Conservation (phyloP, 2,329 filamentous ascomycete genomes). For the Chrysoporthe deuterocubensis region DNA sequence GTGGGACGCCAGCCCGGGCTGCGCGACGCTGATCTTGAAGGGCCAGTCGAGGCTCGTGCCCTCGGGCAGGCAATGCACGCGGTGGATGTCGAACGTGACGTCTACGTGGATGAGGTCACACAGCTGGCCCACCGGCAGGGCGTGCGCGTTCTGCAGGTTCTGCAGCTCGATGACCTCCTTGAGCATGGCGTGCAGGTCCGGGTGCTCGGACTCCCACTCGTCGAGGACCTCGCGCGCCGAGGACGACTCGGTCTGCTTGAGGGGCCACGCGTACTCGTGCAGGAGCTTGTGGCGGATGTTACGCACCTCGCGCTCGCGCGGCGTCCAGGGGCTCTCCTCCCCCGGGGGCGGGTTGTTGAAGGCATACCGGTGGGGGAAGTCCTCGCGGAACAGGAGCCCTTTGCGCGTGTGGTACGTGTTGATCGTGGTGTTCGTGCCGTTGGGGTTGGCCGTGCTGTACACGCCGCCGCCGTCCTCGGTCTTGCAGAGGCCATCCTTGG, state of each 20-base stretch:
- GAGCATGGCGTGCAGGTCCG: conserved; percentile 58
- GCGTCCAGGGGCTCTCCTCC: conserved; percentile 48
- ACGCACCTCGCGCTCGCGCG: conserved; percentile 37
- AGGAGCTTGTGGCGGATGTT: conserved; percentile 56
- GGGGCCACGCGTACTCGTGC: conserved; percentile 61
- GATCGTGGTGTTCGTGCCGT: conserved; percentile 9
- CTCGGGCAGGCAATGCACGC: conserved; percentile 59
- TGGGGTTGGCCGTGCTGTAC: conserved; percentile 6
- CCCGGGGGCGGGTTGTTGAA: conserved; percentile 53
- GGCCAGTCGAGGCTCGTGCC: conserved; percentile 64
- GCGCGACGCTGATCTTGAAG: conserved; percentile 62
- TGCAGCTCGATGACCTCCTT: conserved; percentile 46
- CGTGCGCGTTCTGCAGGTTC: conserved; percentile 32
- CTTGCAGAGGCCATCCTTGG: conserved; percentile 21
- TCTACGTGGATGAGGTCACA: conserved; percentile 67
- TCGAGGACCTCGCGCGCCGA: conserved; percentile 57
- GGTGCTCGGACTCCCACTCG: conserved; percentile 63
- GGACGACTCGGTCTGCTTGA: conserved; percentile 60
- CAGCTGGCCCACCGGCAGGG: conserved; percentile 47
- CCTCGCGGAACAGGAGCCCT: conserved; percentile 43
- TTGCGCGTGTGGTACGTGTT: conserved; percentile 27
- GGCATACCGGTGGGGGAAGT: conserved; percentile 61
- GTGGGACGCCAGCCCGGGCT: conserved; percentile 57
- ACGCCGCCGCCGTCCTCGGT: conserved; percentile 20
- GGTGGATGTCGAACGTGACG: conserved; percentile 61